Evolutionary conservation across 2,329 filamentous ascomycete genomes (phyloP).

Genomic region (Lasiodiplodia citricola): DNA sequence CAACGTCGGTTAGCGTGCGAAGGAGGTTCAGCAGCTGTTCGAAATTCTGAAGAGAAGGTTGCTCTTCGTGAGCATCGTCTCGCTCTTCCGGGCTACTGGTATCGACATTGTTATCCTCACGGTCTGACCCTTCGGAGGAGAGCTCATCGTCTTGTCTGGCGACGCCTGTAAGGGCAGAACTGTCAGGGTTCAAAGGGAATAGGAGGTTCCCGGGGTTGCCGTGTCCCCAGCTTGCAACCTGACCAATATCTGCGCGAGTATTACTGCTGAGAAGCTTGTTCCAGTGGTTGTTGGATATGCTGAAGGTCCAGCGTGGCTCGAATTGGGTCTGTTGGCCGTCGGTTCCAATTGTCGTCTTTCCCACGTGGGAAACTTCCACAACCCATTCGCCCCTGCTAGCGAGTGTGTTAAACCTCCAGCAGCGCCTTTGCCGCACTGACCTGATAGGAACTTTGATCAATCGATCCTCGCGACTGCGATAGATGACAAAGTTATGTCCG

Average conservation of each 20-base stretch:
- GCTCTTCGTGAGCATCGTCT: background rate
- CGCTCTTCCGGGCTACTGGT: background rate
- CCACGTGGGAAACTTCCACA: background rate
- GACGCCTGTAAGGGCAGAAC: background rate
- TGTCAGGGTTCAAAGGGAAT: constrained; percentile 4
- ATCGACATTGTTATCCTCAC: background rate
- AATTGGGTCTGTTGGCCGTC: background rate
- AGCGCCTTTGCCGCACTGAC: constrained; percentile 3
- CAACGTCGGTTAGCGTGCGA: background rate
- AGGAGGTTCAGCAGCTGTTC: constrained; percentile 4
- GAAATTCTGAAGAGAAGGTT: background rate
- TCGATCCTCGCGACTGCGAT: background rate
- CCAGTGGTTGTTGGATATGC: background rate
- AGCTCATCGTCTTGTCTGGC: background rate
- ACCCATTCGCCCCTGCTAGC: background rate
- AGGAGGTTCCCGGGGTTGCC: background rate
- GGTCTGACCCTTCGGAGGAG: background rate
- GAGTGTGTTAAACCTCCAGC: constrained; percentile 18
- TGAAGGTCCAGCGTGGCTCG: constrained; percentile 6
- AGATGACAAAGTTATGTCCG: background rate
- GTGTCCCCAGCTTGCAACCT: background rate
- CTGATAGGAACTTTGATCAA: background rate
- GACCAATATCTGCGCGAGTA: background rate
- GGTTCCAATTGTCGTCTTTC: background rate
- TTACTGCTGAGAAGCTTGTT: background rate